Conservation (phyloP, 169 alveolate species). For the Perkinsus olseni region DNA sequence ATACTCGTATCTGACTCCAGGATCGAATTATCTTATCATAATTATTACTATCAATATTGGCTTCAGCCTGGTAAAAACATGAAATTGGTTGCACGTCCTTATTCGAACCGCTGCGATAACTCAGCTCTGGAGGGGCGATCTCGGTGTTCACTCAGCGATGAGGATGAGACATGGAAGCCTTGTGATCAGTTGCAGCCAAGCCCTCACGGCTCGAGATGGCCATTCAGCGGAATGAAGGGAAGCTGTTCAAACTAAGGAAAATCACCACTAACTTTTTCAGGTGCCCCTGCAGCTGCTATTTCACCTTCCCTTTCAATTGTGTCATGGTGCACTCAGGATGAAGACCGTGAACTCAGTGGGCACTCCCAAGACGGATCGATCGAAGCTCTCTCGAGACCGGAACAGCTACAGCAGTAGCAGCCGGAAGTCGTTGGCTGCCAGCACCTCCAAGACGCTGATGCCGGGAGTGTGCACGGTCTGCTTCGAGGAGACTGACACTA, state of each 20-base stretch:
- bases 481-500: not conserved
- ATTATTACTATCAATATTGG: no score
- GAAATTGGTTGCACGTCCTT: no score
- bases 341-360: not conserved
- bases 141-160: no score
- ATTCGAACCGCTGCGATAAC: no score
- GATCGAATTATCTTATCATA: no score
- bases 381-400: not conserved
- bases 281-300: not conserved
- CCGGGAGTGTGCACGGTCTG: not conserved
- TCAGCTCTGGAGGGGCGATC: no score
- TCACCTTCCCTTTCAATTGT: not conserved
- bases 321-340: not conserved
- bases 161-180: no score
- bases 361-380: not conserved
- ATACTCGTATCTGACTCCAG: no score
- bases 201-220: not conserved
- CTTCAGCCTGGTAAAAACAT: no score
- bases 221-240: not conserved
- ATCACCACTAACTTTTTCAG: not conserved
- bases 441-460: not conserved
- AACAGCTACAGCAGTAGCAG: not conserved
- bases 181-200: no score
- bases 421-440: not conserved
- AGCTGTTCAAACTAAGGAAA: not conserved